Evolutionary conservation across 2,329 filamentous ascomycete genomes (phyloP), one percentile per base, ranked within the genome.

Genomic region (Sporothrix variecibatus): DNA sequence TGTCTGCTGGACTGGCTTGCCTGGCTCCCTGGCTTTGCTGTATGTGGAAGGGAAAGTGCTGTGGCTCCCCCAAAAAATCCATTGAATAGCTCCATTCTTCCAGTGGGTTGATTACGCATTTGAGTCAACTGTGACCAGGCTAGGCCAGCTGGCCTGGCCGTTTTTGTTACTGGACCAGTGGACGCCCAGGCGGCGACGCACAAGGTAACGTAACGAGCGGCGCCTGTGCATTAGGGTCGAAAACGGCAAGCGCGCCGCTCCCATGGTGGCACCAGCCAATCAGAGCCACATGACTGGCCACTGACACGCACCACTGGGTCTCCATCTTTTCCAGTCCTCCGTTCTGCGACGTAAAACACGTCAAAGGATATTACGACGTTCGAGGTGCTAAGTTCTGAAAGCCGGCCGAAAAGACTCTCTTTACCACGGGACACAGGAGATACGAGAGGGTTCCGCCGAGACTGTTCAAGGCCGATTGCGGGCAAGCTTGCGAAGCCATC

Each of bases 151-250:
- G 6, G 40, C 64, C 64, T 28, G 31, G 31, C 17, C 40, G n/a
- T 15, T 67, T 28, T 31, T n/a, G 26, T n/a, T n/a, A 68, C 65
- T 38, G 20, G 34, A 23, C 43, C 11, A 68, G 43, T 38, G 20
- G 34, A 23, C 43, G 43, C 20, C 62, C 72, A 51, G 49, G 49
- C 23, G 49, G 49, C 23, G 62, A 65, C 53, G 8, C 23, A 28
- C 72, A 65, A 74, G 62, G 74, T 75, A 75, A 75, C 72, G 74
- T 75, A 75, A 67, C 74, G 69, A 56, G n/a, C 26, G 68, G 43
- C n/a, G 74, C 40, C 31, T n/a, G 43, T 64, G 56, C 65, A 67
- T 71, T 74, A 28, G 58, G 60, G 9, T 65, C 34, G 43, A 56
- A 56, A 71, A 62, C 34, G 60, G 43, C 60, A 74, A 67, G 58